phyloP scores from a whole-genome alignment of 2,329 filamentous ascomycete genomes.

The Neofusicoccum cordaticola region DNA sequence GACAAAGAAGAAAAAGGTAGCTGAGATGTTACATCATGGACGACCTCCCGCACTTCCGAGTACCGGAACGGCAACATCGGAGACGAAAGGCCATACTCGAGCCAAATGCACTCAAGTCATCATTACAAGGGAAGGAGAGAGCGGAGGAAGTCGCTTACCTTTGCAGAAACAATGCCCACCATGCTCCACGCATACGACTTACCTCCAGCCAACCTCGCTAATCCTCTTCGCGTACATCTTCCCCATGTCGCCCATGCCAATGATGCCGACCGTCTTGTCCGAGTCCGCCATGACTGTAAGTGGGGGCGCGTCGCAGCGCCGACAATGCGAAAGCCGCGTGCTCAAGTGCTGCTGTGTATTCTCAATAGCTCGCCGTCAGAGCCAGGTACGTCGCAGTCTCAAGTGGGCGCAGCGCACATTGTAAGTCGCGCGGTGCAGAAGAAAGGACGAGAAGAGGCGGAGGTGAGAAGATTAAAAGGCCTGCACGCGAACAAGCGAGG shows the following conservation, averaged over 20 bases:
- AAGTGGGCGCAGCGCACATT: constrained; percentile 11
- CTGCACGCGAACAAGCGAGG: constrained; percentile 4
- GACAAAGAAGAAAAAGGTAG: constrained; percentile 91
- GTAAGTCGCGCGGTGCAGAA: neutral
- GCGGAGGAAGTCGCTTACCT: constrained; percentile 34
- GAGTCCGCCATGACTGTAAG: constrained; percentile 42
- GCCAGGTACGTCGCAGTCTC: neutral
- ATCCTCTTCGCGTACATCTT: constrained; percentile 94
- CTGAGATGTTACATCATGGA: constrained; percentile 99
- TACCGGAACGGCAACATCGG: constrained; percentile 73
- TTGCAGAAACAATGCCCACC: constrained; percentile 17
- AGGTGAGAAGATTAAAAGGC: neutral
- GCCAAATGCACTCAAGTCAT: constrained; percentile 99
- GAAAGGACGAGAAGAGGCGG: constrained; percentile 2
- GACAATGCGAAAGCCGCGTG: neutral
- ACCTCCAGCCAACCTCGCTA: constrained; percentile 95
- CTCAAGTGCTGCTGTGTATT: neutral
- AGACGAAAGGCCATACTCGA: constrained; percentile 80
- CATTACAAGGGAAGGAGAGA: constrained; percentile 53
- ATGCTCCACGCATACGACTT: constrained; percentile 44
- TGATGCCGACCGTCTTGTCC: constrained; percentile 69
- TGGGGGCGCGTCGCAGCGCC: neutral
- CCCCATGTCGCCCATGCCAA: constrained; percentile 99
- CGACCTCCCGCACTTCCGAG: constrained; percentile 57
- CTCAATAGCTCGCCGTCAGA: neutral